phyloP scores from a whole-genome alignment of 331 rosid species.

The Cucumis variabilis region DNA sequence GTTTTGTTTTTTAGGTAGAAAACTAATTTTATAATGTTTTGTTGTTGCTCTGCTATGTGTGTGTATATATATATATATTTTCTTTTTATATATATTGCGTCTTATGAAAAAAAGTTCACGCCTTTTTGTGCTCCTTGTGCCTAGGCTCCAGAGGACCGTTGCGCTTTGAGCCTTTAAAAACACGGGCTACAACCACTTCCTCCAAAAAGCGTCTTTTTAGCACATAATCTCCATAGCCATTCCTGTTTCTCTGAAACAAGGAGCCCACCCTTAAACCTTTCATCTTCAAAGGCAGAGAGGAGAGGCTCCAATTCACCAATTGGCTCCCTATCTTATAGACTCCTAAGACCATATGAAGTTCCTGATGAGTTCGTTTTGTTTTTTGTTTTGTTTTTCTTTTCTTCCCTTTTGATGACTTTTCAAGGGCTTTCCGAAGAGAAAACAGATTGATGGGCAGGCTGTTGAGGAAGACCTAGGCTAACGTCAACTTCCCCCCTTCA shows the following conservation, averaged over 20 bases:
- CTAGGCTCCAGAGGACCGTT: too few relatives aligned
- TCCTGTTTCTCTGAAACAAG: not conserved
- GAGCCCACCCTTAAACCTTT: not conserved
- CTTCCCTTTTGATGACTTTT: not conserved
- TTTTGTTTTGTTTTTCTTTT: too few relatives aligned
- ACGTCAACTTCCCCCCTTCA: not conserved
- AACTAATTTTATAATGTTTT: too few relatives aligned
- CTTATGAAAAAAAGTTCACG: too few relatives aligned
- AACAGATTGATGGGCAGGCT: not conserved
- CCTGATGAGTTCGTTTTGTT: too few relatives aligned
- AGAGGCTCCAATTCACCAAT: not conserved
- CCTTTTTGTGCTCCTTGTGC: too few relatives aligned
- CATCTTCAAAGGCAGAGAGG: not conserved
- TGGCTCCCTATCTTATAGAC: not conserved
- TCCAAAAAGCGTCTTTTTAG: not conserved
- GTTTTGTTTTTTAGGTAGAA: too few relatives aligned
- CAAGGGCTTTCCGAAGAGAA: not conserved
- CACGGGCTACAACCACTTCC: not conserved
- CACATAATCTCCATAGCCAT: not conserved
- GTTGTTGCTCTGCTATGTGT: too few relatives aligned
- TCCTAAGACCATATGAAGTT: not conserved
- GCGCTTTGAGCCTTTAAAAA: too few relatives aligned
- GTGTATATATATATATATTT: too few relatives aligned
- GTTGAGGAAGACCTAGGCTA: not conserved
- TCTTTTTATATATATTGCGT: too few relatives aligned